Base-by-base conservation (phyloP, 2,329 filamentous ascomycete genomes). In the Mycosphaerella sp. region DNA sequence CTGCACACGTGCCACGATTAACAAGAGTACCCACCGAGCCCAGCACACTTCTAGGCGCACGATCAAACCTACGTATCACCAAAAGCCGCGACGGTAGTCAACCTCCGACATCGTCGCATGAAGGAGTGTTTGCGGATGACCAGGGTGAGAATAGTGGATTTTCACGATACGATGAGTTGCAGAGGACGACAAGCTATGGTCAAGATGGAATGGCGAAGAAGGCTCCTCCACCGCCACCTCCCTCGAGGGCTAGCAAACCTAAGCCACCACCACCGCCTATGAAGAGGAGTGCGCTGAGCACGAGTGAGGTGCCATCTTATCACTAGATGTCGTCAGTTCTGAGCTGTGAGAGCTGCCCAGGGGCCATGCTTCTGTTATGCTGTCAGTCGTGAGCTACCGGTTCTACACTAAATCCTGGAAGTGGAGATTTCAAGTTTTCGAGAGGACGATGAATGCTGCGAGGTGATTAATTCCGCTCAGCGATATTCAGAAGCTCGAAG, bases 151-250 rank as follows among this genome's bases (percentile, higher is more conserved):
- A 46, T 21, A 41, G 41, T 34, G 44, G 44, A 1, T 41, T 32
- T 14, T 28, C 21, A 9, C 25, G 44, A 41, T 28, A 49, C 39
- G 39, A 49, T 4, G 37, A 42, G 17, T 18, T 49, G 45, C 39
- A 49, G 13, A 32, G 45, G 10, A 49, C 45, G 18, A 25, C 39
- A 17, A 49, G 45, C 17, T 42, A 49, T 14, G 57, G 14, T n/a
- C 42, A 30, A 54, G 54, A 46, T 44, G 56, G 21, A 63, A 68
- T 62, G 49, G 78, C 77, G 66, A 81, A 79, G 67, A 76, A 75
- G 40, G 79, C 80, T 41, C 82, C 82, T 16, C 82, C 82, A 25
- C 82, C 82, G 18, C 80, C 80, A 21, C 78, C 79, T 7, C 65
- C 65, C 39, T 60, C 77, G 17, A 71, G 81, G 62, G 70, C 78